Percentiles rank a stretch among this genome's conserved stretches.
phyloP scores from a whole-genome alignment of 129 eudicot species.

The Centella asiatica region DNA sequence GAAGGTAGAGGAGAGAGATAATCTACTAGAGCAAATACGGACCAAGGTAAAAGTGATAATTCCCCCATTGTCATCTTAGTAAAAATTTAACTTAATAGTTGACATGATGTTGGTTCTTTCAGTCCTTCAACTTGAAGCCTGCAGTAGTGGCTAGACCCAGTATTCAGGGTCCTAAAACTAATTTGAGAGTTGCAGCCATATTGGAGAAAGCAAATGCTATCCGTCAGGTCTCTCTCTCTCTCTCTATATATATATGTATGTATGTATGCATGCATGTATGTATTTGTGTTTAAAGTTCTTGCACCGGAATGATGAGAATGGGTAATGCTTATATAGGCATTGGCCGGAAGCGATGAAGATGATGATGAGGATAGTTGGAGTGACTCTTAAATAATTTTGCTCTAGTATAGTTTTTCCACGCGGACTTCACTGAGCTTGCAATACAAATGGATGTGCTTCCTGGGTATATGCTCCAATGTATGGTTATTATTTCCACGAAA shows the following conservation, averaged over 20 bases:
- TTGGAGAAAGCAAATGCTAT: conserved; percentile 77
- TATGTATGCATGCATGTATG: too few species aligned
- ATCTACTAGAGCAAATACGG: conserved; percentile 70
- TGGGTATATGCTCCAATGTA: neutral
- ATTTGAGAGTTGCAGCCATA: conserved; percentile 76
- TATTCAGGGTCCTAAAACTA: conserved; percentile 71
- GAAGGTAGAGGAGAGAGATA: conserved; percentile 62
- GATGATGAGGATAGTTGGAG: conserved; percentile 86
- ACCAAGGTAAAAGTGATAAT: conserved; percentile 42
- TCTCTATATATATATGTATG: neutral
- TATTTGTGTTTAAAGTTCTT: neutral
- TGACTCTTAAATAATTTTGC: conserved; percentile 33
- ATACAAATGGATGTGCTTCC: neutral
- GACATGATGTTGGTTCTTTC: conserved; percentile 10
- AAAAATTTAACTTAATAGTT: conserved; percentile 14
- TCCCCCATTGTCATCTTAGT: too few species aligned
- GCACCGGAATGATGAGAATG: neutral
- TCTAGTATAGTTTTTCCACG: neutral
- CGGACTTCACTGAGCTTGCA: neutral
- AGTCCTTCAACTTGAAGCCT: conserved; percentile 86
- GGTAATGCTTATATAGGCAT: conserved; percentile 41
- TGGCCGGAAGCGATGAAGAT: conserved; percentile 85
- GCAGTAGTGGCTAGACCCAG: conserved; percentile 61
- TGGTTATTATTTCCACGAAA: neutral
- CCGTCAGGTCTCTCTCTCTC: conserved; percentile 58